Base-by-base conservation (phyloP, 2,329 filamentous ascomycete species). In the Botrytis pseudocinerea region DNA sequence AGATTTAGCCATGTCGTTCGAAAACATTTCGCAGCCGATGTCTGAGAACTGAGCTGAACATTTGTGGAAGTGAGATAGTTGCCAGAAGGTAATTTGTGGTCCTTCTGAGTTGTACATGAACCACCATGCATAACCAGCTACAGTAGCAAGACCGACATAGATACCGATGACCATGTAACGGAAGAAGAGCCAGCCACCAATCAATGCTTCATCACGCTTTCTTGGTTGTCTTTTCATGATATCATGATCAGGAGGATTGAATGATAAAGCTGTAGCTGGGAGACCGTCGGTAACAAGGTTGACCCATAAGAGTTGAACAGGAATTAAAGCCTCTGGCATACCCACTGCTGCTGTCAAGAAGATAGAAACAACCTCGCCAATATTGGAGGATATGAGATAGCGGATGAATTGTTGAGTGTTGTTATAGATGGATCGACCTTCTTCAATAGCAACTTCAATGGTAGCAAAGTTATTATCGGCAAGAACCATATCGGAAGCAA, bases 321-420 rank as follows among this genome's bases (percentile, higher is more conserved):
- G 96, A 73, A 99, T 95, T 73, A 99, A 87, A 77, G 96, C 96
- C 84, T 99, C 97, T 32, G 96, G 96, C 94, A 99, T 97, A 77
- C 97, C 97, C 74, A 97, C 87, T 22, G 96, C 96, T 40, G 96
- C 96, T 20, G 96, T 99, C 79, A 99, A 84, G 88, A 99, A 99
- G 83, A 99, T 99, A 16, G 96, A 98, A 51, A 99, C 96, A 51
- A 99, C 96, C 83, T 99, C 96, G 79, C 96, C 97, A 77, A 99
- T 99, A 85, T 99, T 99, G 76, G 95, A 98, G 14, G 95, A 98
- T 82, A 99, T 99, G 75, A 99, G 89, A 83, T 99, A 99, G 68
- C 97, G 93, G 84, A 99, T 99, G 84, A 99, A 99, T 82, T 99
- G 96, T 82, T 99, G 96, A 9, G 96, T 99, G 87, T 99, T 99